Evolutionary conservation across 164 flowering plant genomes (phyloP).

Genomic region (Taxillus chinensis): DNA sequence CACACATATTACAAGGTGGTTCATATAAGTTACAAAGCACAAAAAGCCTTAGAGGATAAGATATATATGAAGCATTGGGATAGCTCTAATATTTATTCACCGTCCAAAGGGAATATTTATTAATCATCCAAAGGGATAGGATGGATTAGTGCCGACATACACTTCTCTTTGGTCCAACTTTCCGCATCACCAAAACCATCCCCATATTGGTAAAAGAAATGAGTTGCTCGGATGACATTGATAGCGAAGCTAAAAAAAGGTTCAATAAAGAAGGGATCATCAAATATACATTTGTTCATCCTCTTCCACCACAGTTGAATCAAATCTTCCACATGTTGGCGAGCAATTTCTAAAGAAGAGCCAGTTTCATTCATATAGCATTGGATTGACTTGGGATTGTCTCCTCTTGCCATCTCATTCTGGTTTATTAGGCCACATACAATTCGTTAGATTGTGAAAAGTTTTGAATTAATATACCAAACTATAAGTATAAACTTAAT

Average conservation of each 20-base stretch:
- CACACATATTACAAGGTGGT: too few relatives aligned
- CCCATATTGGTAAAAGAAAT: background rate
- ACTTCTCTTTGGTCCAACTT: background rate
- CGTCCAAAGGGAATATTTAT: background rate
- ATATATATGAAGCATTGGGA: too few relatives aligned
- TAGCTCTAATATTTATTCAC: too few relatives aligned
- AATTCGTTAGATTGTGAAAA: too few relatives aligned
- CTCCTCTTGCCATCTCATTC: constrained; percentile 19
- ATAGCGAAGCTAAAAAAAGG: background rate
- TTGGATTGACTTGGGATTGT: constrained; percentile 8
- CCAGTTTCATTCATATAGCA: constrained; percentile 22
- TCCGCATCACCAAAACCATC: background rate
- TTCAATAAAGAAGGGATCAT: background rate
- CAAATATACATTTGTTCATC: constrained; percentile 10
- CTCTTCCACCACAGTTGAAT: constrained; percentile 14
- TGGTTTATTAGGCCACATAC: background rate
- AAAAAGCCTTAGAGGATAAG: too few relatives aligned
- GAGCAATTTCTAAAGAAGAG: background rate
- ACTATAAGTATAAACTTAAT: background rate
- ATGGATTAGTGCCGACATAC: background rate
- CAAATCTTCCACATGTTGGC: constrained; percentile 6
- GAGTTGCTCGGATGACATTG: background rate
- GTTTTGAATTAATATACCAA: too few relatives aligned
- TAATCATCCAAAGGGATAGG: background rate
- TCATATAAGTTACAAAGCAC: too few relatives aligned